Base-by-base conservation (phyloP, 306 rosid genomes). In the Rubus parviflorus region DNA sequence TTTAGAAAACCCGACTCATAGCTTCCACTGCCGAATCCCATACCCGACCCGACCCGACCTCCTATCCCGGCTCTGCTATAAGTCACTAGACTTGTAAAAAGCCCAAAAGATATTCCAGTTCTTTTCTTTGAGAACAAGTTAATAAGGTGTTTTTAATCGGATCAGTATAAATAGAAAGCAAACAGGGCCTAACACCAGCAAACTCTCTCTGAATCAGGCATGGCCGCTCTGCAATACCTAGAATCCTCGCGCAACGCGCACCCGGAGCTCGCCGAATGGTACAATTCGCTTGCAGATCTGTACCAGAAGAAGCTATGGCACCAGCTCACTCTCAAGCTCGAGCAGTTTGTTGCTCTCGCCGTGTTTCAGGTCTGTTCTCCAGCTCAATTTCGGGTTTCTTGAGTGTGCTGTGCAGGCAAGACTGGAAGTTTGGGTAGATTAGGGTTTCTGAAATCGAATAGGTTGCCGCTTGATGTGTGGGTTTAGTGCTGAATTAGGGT, bases 251-350 rank as follows among this genome's bases (percentile, higher is more conserved):
- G 99, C 77, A 91, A 46, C 85, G 82, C 93, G 75, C 97, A 96
- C 42, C 98, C 99, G 6, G 99, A 96, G 80, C 98, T 91, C 16
- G 52, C 83, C 2, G 99, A 96, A 0, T 96, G 99, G 99, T 96
- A 87, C 86, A 86, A 90, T 82, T 86, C 99, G 14, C 94, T 96
- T 0, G 97, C 90, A 78, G 99, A 96, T 96, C 99, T 96, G 86
- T 96, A 96, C 88, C 89, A 96, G 93, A 91, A 85, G 90, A 93
- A 96, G 91, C 96, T 96, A 30, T 96, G 99, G 99, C 99, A 96
- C 80, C 99, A 96, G 86, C 98, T 96, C 70, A 96, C 99, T 48
- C 96, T 88, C 82, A 96, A 96, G 94, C 99, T 96, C 61, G 99
- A 96, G 76, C 93, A 93, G 88, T 96, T 96, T 77, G 92, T 91